Percentiles rank a stretch among this genome's conserved stretches.
phyloP scores from a whole-genome alignment of 257 asterid species.

The Ilex aquifolium region DNA sequence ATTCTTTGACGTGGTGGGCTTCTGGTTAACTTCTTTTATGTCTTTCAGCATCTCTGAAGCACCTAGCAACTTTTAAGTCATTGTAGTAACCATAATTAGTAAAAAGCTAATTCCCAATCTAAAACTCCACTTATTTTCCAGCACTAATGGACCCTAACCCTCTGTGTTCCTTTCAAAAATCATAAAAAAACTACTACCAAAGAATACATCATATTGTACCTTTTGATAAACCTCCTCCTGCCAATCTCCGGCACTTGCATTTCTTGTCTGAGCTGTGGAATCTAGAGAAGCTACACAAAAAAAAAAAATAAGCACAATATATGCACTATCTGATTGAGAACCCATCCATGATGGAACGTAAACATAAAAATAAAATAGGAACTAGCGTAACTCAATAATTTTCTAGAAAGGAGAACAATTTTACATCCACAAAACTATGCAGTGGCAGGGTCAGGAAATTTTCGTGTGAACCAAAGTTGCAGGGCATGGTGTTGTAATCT shows the following conservation, averaged over 20 bases:
- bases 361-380: background rate
- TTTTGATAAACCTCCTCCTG: slow-evolving; percentile 91
- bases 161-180: too few relatives aligned
- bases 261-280: slow-evolving; percentile 79
- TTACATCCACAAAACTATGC: background rate
- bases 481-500: too few relatives aligned
- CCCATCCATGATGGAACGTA: background rate
- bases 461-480: too few relatives aligned
- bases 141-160: too few relatives aligned
- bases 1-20: too few relatives aligned
- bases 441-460: background rate
- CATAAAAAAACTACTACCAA: background rate
- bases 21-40: too few relatives aligned
- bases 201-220: slow-evolving; percentile 34
- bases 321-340: slow-evolving; percentile 17
- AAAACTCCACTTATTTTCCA: too few relatives aligned
- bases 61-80: too few relatives aligned
- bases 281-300: slow-evolving; percentile 65
- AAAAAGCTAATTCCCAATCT: too few relatives aligned
- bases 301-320: slow-evolving; percentile 4
- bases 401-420: background rate
- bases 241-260: slow-evolving; percentile 71
- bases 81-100: too few relatives aligned
- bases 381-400: background rate
- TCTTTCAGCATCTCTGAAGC: too few relatives aligned